Percentiles rank a stretch among this genome's conserved stretches.
These are phyloP conservation scores for Moringa oleifera DNA, from an alignment of 345 rosid genomes.

Conservation along the genomic window DNA sequence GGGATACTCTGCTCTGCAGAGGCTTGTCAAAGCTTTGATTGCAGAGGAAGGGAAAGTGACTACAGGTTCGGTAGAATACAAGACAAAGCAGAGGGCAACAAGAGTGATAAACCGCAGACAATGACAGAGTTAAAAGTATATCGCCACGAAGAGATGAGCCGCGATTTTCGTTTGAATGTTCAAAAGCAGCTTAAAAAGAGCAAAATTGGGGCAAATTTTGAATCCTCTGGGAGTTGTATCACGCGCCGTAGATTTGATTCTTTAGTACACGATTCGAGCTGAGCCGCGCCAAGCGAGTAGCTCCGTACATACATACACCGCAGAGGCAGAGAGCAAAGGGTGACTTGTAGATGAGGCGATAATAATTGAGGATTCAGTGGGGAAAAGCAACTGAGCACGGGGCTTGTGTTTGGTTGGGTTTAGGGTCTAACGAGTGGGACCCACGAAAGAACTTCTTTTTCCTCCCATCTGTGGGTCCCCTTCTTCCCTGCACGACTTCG, in stretches of 20 bases:
- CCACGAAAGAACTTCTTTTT: not conserved
- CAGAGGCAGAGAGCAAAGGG: not conserved
- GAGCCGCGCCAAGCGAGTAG: conserved; percentile 3
- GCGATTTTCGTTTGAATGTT: conserved; percentile 20
- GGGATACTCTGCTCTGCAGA: conserved; percentile 8
- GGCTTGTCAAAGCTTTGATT: not conserved
- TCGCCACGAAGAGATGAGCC: conserved; percentile 10
- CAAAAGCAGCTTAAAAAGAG: conserved; percentile 14
- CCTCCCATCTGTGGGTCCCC: conserved; percentile 9
- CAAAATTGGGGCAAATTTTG: not conserved
- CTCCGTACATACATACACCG: not conserved
- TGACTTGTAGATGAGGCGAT: not conserved
- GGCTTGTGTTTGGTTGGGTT: not conserved
- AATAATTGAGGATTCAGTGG: not conserved
- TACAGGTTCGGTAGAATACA: not conserved
- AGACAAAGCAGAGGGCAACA: not conserved
- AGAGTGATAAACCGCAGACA: not conserved
- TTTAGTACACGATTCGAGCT: not conserved
- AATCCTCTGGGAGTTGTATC: not conserved
- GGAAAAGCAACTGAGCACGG: not conserved
- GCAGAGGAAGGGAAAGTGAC: conserved; percentile 3
- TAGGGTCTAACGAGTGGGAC: not conserved
- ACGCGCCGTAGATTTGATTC: not conserved
- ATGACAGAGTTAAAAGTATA: too few species aligned
- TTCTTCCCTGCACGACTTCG: not conserved